Evolutionary conservation across 1,139 yeast genomes (phyloP), one percentile per base, ranked within the genome.

Genomic region (Lodderomyces margitis): DNA sequence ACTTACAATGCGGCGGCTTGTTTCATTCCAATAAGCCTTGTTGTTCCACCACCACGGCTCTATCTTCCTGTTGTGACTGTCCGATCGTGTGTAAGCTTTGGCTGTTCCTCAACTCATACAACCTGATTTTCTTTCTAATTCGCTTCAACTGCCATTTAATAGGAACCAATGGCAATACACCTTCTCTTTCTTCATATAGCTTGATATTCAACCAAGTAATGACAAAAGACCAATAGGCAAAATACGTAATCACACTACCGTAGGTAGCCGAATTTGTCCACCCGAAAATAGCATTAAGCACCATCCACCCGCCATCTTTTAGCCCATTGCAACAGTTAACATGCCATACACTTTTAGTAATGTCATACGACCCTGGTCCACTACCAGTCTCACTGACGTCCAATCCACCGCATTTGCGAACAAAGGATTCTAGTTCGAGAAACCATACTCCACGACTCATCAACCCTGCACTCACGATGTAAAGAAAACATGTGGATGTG

Each of bases 201-300:
- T 78, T 66, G 8, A 67, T 43, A 38, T 76, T 65, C 41, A 88
- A 68, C 59, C 80, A 64, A 0, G 60, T 44, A 35, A 83, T 79
- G 11, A 88, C 78, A 27, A 74, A 61, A 5, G 78, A 36, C 98
- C 98, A 91, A 64, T 87, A 91, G 5, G 70, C 48, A 50, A 80
- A 75, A 63, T 91, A 91, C 40, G 89, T 78, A 16, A 75, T 61
- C n/a, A 91, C 89, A 32, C 96, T 87, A 15, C 96, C 96, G 58
- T 86, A 87, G 2, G 97, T 89, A 14, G 97, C 98, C 28, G 94
- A 80, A 63, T 91, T 91, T 28, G 92, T 87, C 98, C 98, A 91
- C 1, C 98, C 98, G 43, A 92, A 74, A 11, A 91, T 68, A 5
- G 98, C 97, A 53, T 92, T 89, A 60, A 89, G 76, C 28, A 91